A percentile compares a stretch with the other conserved stretches of the same genome.
phyloP scores from a whole-genome alignment of 345 rosid species.

The Syzygium aromaticum region DNA sequence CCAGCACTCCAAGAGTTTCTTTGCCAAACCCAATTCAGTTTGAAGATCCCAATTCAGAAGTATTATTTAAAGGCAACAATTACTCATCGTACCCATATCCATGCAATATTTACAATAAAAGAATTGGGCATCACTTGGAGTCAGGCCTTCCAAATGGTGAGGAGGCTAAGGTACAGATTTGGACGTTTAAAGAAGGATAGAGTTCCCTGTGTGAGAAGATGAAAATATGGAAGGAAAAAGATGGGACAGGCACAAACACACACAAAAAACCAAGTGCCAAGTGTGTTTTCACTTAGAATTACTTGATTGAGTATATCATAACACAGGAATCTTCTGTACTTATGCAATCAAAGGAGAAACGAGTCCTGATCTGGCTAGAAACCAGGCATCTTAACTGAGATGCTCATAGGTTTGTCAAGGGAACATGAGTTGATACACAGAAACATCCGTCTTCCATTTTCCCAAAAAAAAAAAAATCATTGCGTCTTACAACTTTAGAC shows the following conservation, averaged over 20 bases:
- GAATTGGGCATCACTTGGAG: not conserved
- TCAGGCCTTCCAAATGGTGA: not conserved
- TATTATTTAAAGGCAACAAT: not conserved
- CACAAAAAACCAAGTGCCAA: not conserved
- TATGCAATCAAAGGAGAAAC: not conserved
- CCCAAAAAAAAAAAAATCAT: not conserved
- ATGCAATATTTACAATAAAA: not conserved
- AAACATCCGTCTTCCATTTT: not conserved
- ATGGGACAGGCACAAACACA: not conserved
- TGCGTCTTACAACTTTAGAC: not conserved
- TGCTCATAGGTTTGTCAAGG: not conserved
- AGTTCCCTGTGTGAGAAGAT: not conserved
- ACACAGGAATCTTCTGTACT: not conserved
- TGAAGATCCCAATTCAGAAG: not conserved
- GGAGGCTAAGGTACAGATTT: not conserved
- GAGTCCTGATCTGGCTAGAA: not conserved
- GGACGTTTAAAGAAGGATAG: not conserved
- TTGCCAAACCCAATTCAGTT: not conserved
- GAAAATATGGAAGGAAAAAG: not conserved
- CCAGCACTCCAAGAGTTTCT: not conserved
- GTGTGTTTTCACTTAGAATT: not conserved
- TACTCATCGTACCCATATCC: not conserved
- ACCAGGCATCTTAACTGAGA: not conserved
- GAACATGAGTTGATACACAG: not conserved
- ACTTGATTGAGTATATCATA: not conserved